Evolutionary conservation across 2,329 filamentous ascomycete genomes (phyloP), one percentile per base, ranked within the genome.

Genomic region (Pyrenophora teres): DNA sequence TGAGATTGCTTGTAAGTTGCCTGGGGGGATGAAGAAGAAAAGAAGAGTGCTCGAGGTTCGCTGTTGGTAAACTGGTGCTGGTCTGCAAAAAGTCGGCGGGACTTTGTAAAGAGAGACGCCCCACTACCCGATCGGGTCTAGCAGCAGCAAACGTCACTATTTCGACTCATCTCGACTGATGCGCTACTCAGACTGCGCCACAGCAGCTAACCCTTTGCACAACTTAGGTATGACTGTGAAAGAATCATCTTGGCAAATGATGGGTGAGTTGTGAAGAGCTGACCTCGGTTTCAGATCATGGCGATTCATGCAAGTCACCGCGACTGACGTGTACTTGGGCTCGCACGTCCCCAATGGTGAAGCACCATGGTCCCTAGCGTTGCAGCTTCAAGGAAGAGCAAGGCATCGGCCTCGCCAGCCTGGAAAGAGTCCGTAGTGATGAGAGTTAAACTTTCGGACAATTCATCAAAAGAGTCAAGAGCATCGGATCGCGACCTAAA

Each of bases 161-260:
- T 63, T 65, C 62, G 62, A 65, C 64, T 67, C 64, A 67, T 65
- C 52, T 25, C 63, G 57, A 64, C 54, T 44, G 42, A 56, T 50
- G 50, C 50, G 21, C 32, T 37, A 35, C 35, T 31, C n/a, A 2
- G 13, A 40, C 44, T 40, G 40, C 44, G 44, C 36, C 42, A 45
- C 23, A 37, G 42, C 42, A 3, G 31, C 38, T 18, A 8, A 2
- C 38, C 21, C 25, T 19, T 27, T 27, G 25, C 25, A 25, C 12
- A n/a, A 3, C 25, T 15, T 15, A 15, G 15, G 15, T 8, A 23
- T 41, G 40, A 37, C 36, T 46, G 41, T 42, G 13, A 15, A 43
- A 52, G 54, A 58, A 46, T 51, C 57, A 53, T 45, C 37, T 47
- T 47, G 37, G 44, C 49, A 35, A 16, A 9, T 3, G 37, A 8